Percentiles rank a stretch among this genome's conserved stretches.
phyloP scores from a whole-genome alignment of 169 alveolate genomes.

The Perkinsus marinus region DNA sequence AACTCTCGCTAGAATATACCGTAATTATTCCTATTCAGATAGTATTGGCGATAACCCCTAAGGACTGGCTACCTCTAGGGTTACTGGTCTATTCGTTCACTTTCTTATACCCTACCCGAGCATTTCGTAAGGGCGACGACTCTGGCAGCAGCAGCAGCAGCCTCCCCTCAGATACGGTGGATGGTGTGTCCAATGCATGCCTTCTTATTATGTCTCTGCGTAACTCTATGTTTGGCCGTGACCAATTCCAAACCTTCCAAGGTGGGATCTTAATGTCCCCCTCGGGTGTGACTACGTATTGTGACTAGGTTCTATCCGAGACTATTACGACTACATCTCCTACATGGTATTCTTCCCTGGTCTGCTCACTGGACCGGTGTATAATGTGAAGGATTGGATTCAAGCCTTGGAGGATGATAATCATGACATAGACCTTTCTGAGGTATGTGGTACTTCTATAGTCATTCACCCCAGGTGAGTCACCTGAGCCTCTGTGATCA shows the following conservation, averaged over 20 bases:
- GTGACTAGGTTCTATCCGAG: background rate
- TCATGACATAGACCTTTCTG: background rate
- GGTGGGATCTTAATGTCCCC: background rate
- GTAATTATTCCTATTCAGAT: background rate
- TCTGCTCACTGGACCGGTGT: background rate
- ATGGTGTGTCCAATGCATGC: background rate
- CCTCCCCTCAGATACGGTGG: background rate
- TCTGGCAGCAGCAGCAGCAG: too few relatives aligned
- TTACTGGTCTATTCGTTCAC: background rate
- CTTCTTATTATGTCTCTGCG: background rate
- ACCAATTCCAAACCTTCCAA: background rate
- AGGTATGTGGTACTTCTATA: background rate
- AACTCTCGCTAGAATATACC: too few relatives aligned
- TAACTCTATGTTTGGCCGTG: background rate
- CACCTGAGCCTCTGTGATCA: too few relatives aligned
- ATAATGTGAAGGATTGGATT: background rate
- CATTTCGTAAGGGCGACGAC: background rate
- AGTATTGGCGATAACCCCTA: background rate
- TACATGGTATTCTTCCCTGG: background rate
- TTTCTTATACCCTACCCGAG: background rate
- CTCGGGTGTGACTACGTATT: background rate
- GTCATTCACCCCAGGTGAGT: too few relatives aligned
- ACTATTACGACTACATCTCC: background rate
- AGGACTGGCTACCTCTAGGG: background rate
- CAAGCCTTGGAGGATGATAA: background rate